Percentiles rank a stretch among this genome's conserved stretches.
Evolutionary conservation across 2,329 filamentous ascomycete genomes (phyloP).

Genomic region (Chaetomium strumarium): DNA sequence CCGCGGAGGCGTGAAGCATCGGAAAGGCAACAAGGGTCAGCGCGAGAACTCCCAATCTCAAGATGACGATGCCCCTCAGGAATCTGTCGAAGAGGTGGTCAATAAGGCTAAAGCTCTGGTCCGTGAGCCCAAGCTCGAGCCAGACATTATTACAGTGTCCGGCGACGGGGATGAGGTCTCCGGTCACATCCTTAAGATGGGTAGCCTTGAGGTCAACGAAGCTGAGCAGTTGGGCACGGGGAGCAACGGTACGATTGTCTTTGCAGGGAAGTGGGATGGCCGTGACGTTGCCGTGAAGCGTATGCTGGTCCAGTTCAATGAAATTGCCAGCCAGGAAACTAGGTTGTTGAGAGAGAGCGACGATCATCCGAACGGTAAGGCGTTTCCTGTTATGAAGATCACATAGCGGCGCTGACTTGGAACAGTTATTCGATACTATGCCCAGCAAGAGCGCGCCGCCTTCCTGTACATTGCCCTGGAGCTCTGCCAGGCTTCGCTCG

Average conservation of each 20-base stretch:
- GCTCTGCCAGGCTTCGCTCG: slow-evolving; percentile 86
- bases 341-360: slow-evolving; percentile 86
- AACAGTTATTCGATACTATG: slow-evolving; percentile 87
- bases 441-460: slow-evolving; percentile 78
- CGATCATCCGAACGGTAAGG: slow-evolving; percentile 75
- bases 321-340: slow-evolving; percentile 91
- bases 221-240: slow-evolving; percentile 65
- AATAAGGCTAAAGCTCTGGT: slow-evolving; percentile 54
- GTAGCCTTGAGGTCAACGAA: slow-evolving; percentile 58
- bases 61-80: slow-evolving; percentile 39
- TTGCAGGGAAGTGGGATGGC: slow-evolving; percentile 88
- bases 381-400: background rate
- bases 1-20: slow-evolving; percentile 65
- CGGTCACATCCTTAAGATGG: slow-evolving; percentile 54
- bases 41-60: slow-evolving; percentile 45
- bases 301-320: slow-evolving; percentile 93
- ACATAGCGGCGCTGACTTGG: slow-evolving; percentile 6
- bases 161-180: slow-evolving; percentile 55
- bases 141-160: slow-evolving; percentile 54
- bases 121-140: slow-evolving; percentile 47
- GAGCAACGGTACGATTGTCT: slow-evolving; percentile 95
- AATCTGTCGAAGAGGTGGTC: slow-evolving; percentile 57
- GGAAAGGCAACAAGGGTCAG: slow-evolving; percentile 47
- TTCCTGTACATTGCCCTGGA: slow-evolving; percentile 97
- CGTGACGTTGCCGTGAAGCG: slow-evolving; percentile 92